These are phyloP conservation scores for Coix lacrymajobi DNA, from an alignment of 176 grass and related monocot species.

Conservation along the genomic window DNA sequence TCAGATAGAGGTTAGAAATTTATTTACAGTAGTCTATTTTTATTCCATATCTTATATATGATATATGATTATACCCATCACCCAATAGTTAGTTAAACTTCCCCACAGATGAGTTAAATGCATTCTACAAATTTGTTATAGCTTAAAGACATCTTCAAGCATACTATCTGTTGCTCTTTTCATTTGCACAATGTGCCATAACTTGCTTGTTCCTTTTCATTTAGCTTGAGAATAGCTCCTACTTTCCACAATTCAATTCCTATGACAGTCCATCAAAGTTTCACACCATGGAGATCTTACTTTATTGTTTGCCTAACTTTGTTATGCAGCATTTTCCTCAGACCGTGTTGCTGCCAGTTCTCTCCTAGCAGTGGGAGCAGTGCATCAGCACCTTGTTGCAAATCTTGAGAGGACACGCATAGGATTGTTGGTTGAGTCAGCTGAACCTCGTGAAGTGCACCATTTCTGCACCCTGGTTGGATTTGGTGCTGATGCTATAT, in stretches of 20 bases:
- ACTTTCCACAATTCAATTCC: not conserved
- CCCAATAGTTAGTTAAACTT: not conserved
- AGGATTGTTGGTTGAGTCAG: constrained; percentile 81
- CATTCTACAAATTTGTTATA: not conserved
- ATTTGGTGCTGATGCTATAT: constrained; percentile 95
- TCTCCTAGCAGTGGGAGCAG: constrained; percentile 93
- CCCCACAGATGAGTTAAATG: not conserved
- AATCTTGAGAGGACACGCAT: constrained; percentile 82
- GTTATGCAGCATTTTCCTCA: constrained; percentile 65
- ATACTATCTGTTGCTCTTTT: not conserved
- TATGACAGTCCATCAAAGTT: not conserved
- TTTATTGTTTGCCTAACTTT: constrained; percentile 23
- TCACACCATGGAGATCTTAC: not conserved
- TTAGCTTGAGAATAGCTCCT: not conserved
- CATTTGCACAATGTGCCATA: not conserved
- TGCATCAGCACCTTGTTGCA: constrained; percentile 96
- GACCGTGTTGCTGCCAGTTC: constrained; percentile 82
- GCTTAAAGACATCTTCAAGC: not conserved
- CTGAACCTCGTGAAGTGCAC: constrained; percentile 98
- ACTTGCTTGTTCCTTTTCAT: not conserved
- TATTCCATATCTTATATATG: not conserved
- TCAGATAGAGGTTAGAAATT: constrained; percentile 91
- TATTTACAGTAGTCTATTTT: not conserved
- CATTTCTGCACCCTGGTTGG: constrained; percentile 96
- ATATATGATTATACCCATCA: not conserved